Base-by-base conservation (phyloP, 768 basidiomycete species). In the Pisolithus marmoratus region DNA sequence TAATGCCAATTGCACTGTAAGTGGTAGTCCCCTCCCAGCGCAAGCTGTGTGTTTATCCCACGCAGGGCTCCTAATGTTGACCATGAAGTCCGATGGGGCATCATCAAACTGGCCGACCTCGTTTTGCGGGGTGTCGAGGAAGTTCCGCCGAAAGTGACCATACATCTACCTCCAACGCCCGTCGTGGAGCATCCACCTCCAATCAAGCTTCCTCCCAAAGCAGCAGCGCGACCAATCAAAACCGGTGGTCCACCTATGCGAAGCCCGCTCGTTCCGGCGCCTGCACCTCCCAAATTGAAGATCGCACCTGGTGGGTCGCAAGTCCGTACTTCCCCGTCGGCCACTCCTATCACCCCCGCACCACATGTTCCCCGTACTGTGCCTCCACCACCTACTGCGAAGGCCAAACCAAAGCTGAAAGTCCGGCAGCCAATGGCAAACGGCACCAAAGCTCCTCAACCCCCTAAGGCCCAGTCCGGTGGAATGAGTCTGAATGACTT, bases 71-170 rank as follows among this genome's bases (percentile, higher is more conserved):
- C 85, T 0, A 83, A 86, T 54, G 76, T 83, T 50, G 93, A 96
- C 65, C 79, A 90, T 61, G 90, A 95, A 70, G 87, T 94, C 38
- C 85, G 94, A 43, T 90, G 92, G 83, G 90, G 87, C 57, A 72
- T 95, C 46, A 75, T 98, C 60, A 97, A 98, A 69, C 73, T 96
- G 22, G 91, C 90, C 5, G 95, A 97, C 60, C 76, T 95, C 19
- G 78, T 93, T 40, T 85, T 94, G 58, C 83, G 85, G 48, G 87
- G 90, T 22, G 74, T 83, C 3, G 84, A 90, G 52, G 95, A 98
- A 68, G 77, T 83, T 2, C 74, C 87, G 6, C 94, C 94, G 1
- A 93, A 90, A 52, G 84, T 94, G 55, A 89, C 83, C 43, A 84
- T 94, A 46, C 88, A 91, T 58, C 81, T 94, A 49, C 79, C 82